Conservation (phyloP, 2,329 filamentous ascomycete species). For the Alternaria sp. region DNA sequence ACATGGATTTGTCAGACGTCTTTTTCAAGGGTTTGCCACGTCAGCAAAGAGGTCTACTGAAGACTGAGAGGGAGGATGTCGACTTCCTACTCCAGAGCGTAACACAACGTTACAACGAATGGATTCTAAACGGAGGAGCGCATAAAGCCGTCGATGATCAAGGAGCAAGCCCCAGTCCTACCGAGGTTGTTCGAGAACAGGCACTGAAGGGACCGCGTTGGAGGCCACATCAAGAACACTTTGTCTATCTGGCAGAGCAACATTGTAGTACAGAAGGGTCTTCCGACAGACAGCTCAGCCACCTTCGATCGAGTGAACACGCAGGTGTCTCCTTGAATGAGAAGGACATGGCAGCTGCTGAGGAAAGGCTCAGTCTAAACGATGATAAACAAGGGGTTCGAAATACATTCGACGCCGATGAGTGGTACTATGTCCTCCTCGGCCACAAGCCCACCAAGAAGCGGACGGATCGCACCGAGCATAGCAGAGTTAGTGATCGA, state of each 20-base stretch:
- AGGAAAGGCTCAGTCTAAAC: background rate
- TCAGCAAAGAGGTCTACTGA: background rate
- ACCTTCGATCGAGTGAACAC: background rate
- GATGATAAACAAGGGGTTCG: background rate
- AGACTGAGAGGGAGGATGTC: conserved; percentile 13
- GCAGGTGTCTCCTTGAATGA: background rate
- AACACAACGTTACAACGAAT: background rate
- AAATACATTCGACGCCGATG: background rate
- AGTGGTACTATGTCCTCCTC: conserved; percentile 6
- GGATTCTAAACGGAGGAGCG: background rate
- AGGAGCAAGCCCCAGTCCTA: background rate
- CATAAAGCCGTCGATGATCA: background rate
- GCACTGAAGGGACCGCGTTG: background rate
- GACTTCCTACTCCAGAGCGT: conserved; percentile 8
- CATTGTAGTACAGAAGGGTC: background rate
- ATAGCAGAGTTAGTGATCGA: background rate
- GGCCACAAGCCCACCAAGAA: background rate
- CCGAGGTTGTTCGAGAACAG: background rate
- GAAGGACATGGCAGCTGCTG: background rate
- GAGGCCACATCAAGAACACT: conserved; percentile 5
- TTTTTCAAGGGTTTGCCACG: background rate
- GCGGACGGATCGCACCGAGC: background rate
- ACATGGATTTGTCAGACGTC: conserved; percentile 7
- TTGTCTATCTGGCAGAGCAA: background rate
- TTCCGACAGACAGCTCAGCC: background rate